These are phyloP conservation scores for Arachnomyces sp. DNA, from an alignment of 2,329 filamentous ascomycete genomes.

Conservation along the genomic window DNA sequence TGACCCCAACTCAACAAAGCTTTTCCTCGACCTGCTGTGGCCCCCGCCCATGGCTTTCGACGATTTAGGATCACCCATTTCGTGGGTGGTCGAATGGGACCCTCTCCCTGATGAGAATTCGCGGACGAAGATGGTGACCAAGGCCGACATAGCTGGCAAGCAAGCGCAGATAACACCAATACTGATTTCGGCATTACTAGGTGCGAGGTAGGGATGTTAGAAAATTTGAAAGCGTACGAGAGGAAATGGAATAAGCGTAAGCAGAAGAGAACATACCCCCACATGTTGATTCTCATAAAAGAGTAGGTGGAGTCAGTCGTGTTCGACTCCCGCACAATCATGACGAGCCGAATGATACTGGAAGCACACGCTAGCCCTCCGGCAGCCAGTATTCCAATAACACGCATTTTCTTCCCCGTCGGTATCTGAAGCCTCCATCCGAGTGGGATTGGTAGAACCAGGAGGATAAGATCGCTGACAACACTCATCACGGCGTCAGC, in stretches of 20 bases:
- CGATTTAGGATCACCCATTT: conserved; percentile 11
- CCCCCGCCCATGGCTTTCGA: conserved; percentile 11
- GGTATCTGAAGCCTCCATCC: conserved; percentile 39
- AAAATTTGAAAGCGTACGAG: conserved; percentile 23
- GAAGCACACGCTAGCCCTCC: conserved; percentile 30
- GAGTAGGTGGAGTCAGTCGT: conserved; percentile 18
- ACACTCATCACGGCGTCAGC: conserved; percentile 52
- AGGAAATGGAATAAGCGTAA: conserved; percentile 16
- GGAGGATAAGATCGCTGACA: conserved; percentile 47
- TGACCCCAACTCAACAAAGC: conserved; percentile 12
- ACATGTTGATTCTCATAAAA: conserved; percentile 26
- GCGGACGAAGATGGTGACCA: conserved; percentile 26
- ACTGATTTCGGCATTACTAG: conserved; percentile 32
- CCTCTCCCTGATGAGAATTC: conserved; percentile 21
- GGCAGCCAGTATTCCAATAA: conserved; percentile 42
- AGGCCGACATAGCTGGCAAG: conserved; percentile 29
- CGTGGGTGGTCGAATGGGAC: conserved; percentile 15
- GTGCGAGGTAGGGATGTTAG: conserved; percentile 15
- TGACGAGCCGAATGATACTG: conserved; percentile 20
- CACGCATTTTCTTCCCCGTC: conserved; percentile 36
- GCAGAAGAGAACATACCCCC: conserved; percentile 23
- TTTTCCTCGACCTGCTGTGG: conserved; percentile 13
- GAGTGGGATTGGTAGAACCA: conserved; percentile 42
- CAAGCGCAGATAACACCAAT: conserved; percentile 35
- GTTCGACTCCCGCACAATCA: conserved; percentile 18